phyloP scores from a whole-genome alignment of 1,139 yeast genomes.

The Candida labiduridarum region DNA sequence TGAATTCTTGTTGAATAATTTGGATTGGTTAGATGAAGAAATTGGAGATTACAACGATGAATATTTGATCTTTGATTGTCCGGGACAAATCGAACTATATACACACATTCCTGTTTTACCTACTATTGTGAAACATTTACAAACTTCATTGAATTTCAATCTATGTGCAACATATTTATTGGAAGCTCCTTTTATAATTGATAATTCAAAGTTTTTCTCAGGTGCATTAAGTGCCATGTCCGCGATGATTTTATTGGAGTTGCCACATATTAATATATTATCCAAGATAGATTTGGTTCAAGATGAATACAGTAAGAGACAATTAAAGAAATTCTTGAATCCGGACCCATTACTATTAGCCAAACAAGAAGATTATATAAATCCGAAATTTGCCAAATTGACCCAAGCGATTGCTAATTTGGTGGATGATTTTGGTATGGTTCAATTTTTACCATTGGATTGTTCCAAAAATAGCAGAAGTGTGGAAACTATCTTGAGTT shows the following conservation, averaged over 20 bases:
- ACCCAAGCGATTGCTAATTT: constrained; percentile 84
- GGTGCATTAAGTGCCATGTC: constrained; percentile 98
- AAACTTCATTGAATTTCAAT: constrained; percentile 75
- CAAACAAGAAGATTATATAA: constrained; percentile 43
- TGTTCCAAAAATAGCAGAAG: constrained; percentile 76
- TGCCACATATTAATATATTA: constrained; percentile 90
- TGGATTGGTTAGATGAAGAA: constrained; percentile 97
- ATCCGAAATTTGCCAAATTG: constrained; percentile 75
- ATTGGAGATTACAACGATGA: constrained; percentile 94
- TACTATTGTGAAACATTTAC: constrained; percentile 79
- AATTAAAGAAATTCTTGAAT: constrained; percentile 79
- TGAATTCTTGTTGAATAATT: constrained; percentile 79
- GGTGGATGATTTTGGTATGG: constrained; percentile 98
- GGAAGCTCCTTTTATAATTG: constrained; percentile 93
- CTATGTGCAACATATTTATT: constrained; percentile 89
- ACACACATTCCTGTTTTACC: constrained; percentile 95
- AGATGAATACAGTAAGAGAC: constrained; percentile 70
- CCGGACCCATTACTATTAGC: constrained; percentile 83
- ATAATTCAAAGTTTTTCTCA: constrained; percentile 86
- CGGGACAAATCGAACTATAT: constrained; percentile 95
- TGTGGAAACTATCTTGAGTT: constrained; percentile 81
- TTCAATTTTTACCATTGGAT: constrained; percentile 89
- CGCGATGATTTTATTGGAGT: constrained; percentile 91
- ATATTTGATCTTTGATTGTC: constrained; percentile 92
- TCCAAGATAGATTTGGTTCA: constrained; percentile 86